A percentile compares a stretch with the other conserved stretches of the same genome.
phyloP scores from a whole-genome alignment of 257 asterid genomes.

The Mentha longifolia region DNA sequence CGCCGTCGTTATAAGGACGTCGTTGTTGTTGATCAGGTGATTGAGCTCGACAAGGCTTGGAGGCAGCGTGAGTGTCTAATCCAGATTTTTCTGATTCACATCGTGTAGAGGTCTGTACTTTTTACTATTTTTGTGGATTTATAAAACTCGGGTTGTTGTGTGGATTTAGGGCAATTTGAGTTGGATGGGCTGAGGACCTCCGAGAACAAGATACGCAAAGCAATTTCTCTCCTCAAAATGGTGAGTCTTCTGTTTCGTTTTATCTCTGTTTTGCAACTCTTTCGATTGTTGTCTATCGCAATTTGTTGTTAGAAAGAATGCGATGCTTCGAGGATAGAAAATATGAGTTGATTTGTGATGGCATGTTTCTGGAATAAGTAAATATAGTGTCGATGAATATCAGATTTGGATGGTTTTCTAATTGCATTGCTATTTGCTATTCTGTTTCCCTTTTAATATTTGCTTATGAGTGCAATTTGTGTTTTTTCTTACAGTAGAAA shows the following conservation, averaged over 20 bases:
- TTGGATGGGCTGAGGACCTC: slow-evolving; percentile 74
- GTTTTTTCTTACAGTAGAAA: background rate
- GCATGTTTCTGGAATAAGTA: background rate
- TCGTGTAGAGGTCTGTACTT: background rate
- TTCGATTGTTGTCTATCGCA: background rate
- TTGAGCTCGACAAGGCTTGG: slow-evolving; percentile 77
- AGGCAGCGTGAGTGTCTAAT: slow-evolving; percentile 60
- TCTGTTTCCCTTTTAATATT: background rate
- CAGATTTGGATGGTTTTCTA: slow-evolving; percentile 6
- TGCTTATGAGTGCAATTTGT: background rate
- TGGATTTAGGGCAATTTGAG: slow-evolving; percentile 79
- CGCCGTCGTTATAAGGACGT: slow-evolving; percentile 78
- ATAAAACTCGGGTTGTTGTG: slow-evolving; percentile 20
- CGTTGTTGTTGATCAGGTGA: slow-evolving; percentile 76
- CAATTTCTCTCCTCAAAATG: slow-evolving; percentile 70
- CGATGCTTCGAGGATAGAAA: no score
- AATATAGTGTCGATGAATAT: background rate
- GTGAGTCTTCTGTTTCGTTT: slow-evolving; percentile 50
- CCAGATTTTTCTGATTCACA: background rate
- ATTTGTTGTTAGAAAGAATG: background rate
- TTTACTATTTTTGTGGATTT: slow-evolving; percentile 12
- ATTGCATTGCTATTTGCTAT: background rate
- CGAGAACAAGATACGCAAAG: slow-evolving; percentile 69
- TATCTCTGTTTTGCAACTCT: slow-evolving; percentile 7
- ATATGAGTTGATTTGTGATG: slow-evolving; percentile 1